A percentile compares a stretch with the other conserved stretches of the same genome.
Evolutionary conservation across 495 filamentous ascomycete species (phyloP).

Genomic region (Xylaria grammica): DNA sequence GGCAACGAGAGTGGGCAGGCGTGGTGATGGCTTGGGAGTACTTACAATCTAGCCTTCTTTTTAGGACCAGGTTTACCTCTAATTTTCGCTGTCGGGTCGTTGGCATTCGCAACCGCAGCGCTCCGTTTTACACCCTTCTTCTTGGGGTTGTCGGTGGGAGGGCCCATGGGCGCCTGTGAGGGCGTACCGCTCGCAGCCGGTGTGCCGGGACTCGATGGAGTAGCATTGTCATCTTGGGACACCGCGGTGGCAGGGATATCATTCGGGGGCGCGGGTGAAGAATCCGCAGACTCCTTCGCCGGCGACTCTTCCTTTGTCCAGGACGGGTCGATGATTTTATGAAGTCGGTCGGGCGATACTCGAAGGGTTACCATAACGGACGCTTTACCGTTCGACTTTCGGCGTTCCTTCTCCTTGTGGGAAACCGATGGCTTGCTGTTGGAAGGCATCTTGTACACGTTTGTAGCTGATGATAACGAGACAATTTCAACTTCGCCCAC

Average conservation of each 20-base stretch:
- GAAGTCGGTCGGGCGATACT: conserved; percentile 44
- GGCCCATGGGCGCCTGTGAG: conserved; percentile 51
- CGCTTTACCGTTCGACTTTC: conserved; percentile 44
- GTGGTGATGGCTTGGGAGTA: conserved; percentile 34
- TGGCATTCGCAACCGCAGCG: conserved; percentile 55
- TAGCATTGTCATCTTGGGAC: conserved; percentile 51
- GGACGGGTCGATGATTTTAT: conserved; percentile 49
- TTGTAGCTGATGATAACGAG: conserved; percentile 25
- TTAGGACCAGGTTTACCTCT: conserved; percentile 91
- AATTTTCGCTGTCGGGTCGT: conserved; percentile 65
- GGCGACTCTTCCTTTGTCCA: conserved; percentile 51
- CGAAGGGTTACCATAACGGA: conserved; percentile 44
- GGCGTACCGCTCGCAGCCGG: conserved; percentile 50
- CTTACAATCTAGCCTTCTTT: conserved; percentile 93
- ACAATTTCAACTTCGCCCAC: not conserved
- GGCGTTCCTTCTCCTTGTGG: conserved; percentile 57
- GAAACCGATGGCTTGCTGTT: conserved; percentile 44
- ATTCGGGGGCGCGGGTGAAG: conserved; percentile 26
- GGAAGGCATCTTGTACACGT: conserved; percentile 41
- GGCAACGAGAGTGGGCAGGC: not conserved
- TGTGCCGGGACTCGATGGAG: conserved; percentile 53
- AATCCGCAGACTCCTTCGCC: conserved; percentile 34
- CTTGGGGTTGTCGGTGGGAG: conserved; percentile 61
- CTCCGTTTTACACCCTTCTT: conserved; percentile 65
- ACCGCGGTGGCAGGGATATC: conserved; percentile 26